These are phyloP conservation scores for Baorangia bicolor DNA, from an alignment of 768 basidiomycete species.

Conservation along the genomic window DNA sequence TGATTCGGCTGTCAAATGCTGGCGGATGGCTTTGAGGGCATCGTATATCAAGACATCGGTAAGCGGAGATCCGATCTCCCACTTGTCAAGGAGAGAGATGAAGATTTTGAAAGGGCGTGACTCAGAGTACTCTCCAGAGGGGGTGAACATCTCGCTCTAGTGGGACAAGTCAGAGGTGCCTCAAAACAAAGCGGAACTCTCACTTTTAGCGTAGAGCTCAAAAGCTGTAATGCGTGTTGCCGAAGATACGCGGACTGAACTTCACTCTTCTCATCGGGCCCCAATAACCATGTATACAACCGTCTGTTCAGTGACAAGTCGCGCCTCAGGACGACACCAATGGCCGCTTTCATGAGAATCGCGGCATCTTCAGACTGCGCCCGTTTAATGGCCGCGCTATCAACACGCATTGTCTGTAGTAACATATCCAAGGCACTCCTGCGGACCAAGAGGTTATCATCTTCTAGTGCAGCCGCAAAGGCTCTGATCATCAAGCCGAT, in stretches of 20 bases:
- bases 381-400: slow-evolving; percentile 67
- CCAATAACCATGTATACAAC: slow-evolving; percentile 90
- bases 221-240: slow-evolving; percentile 66
- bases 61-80: slow-evolving; percentile 86
- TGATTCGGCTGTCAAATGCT: slow-evolving; percentile 48
- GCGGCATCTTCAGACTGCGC: slow-evolving; percentile 71
- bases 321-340: slow-evolving; percentile 84
- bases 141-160: slow-evolving; percentile 75
- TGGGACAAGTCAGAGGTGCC: slow-evolving; percentile 11
- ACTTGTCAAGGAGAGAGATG: slow-evolving; percentile 92
- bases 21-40: slow-evolving; percentile 69
- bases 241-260: slow-evolving; percentile 70
- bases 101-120: slow-evolving; percentile 94
- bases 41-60: slow-evolving; percentile 81
- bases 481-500: slow-evolving; percentile 94
- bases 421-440: slow-evolving; percentile 84
- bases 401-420: slow-evolving; percentile 68
- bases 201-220: slow-evolving; percentile 70
- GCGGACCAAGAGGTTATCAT: slow-evolving; percentile 89
- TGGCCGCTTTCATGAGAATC: slow-evolving; percentile 84
- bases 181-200: slow-evolving; percentile 5
- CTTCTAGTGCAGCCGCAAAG: slow-evolving; percentile 87
- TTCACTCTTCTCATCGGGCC: slow-evolving; percentile 76
- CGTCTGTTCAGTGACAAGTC: slow-evolving; percentile 93
- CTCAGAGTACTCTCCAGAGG: slow-evolving; percentile 70